Evolutionary conservation across 495 filamentous ascomycete genomes (phyloP).

Genomic region (Neurospora terricola): DNA sequence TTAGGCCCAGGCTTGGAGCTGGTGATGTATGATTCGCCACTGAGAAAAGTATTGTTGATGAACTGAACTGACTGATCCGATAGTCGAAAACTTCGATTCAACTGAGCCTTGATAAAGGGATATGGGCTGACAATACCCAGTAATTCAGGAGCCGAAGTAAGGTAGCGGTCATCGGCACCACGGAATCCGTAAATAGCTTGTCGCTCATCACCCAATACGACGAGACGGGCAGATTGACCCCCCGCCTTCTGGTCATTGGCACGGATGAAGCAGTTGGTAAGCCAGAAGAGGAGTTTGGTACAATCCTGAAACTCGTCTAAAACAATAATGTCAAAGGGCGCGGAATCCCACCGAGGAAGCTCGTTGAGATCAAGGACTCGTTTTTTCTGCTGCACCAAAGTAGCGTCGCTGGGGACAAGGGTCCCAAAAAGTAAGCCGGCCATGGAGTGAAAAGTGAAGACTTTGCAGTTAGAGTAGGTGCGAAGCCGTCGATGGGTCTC

Average conservation of each 20-base stretch:
- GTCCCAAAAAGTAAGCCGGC: neutral
- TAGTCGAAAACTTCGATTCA: constrained; percentile 1
- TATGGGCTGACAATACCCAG: constrained; percentile 1
- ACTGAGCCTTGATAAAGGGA: neutral
- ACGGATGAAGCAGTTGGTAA: constrained; percentile 4
- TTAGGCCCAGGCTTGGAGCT: constrained; percentile 3
- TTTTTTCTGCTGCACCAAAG: constrained; percentile 2
- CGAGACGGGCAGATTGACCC: constrained; percentile 1
- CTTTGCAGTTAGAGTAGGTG: constrained; percentile 2
- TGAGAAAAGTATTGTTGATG: constrained; percentile 2
- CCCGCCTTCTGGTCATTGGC: neutral
- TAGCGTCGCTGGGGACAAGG: neutral
- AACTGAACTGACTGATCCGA: constrained; percentile 3
- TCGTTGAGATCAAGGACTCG: constrained; percentile 3
- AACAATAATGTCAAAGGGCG: constrained; percentile 7
- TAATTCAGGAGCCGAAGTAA: constrained; percentile 4
- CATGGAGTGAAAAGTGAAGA: constrained; percentile 1
- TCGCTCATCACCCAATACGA: constrained; percentile 8
- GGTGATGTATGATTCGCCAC: constrained; percentile 4
- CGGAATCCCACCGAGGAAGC: constrained; percentile 4
- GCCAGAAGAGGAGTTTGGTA: constrained; percentile 4
- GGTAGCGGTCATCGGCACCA: constrained; percentile 7
- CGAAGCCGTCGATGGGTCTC: constrained; percentile 6
- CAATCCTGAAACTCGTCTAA: constrained; percentile 10
- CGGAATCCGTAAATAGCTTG: constrained; percentile 9